Conservation (phyloP, 2,329 filamentous ascomycete species). For the Xylariaceae sp. region DNA sequence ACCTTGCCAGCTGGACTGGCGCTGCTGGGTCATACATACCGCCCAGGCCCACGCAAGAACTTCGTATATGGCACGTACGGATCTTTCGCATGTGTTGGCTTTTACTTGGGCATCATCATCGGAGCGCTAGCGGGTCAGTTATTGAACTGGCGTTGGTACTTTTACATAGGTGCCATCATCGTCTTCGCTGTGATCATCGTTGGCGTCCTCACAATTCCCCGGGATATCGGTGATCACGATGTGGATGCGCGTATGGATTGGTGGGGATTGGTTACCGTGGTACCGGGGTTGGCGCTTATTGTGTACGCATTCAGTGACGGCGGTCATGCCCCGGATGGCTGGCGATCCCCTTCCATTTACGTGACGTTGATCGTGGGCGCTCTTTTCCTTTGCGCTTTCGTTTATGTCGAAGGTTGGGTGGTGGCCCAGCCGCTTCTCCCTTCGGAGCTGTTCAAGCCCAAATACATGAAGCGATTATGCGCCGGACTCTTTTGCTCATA, state of each 20-base stretch:
- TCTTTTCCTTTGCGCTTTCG: constrained; percentile 51
- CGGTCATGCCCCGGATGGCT: constrained; percentile 61
- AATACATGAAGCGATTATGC: constrained; percentile 60
- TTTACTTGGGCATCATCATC: constrained; percentile 59
- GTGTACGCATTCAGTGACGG: constrained; percentile 72
- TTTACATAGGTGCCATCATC: constrained; percentile 54
- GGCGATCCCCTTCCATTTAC: constrained; percentile 68
- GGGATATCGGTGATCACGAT: constrained; percentile 23
- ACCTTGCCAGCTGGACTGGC: constrained; percentile 65
- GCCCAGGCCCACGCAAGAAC: constrained; percentile 64
- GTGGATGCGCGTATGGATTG: constrained; percentile 61
- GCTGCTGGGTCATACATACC: constrained; percentile 58
- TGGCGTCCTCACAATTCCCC: constrained; percentile 29
- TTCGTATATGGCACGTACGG: constrained; percentile 55
- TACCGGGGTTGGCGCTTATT: constrained; percentile 61
- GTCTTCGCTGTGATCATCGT: constrained; percentile 23
- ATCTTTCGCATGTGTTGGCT: constrained; percentile 48
- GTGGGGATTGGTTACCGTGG: constrained; percentile 54
- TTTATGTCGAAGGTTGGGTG: constrained; percentile 69
- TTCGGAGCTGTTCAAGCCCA: constrained; percentile 61
- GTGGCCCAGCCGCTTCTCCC: constrained; percentile 64
- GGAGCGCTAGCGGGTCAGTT: constrained; percentile 57
- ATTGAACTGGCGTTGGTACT: constrained; percentile 60
- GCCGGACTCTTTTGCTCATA: constrained; percentile 60
- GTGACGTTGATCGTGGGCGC: constrained; percentile 58